These are phyloP conservation scores for Lichtheimia corymbifera DNA, from an alignment of 371 early-diverging fungal genomes.

Conservation along the genomic window DNA sequence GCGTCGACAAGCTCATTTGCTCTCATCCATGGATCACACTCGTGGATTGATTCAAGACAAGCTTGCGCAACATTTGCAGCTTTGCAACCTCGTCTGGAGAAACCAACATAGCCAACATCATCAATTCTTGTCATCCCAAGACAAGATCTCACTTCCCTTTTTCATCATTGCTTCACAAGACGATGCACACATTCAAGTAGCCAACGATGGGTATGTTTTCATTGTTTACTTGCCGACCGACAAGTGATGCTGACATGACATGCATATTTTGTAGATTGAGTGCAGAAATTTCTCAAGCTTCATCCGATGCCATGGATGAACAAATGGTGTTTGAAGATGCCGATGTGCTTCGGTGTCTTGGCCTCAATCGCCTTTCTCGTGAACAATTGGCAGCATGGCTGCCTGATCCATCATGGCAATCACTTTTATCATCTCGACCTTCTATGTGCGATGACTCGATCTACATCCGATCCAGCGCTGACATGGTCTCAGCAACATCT, in stretches of 20 bases:
- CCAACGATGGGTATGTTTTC: slow-evolving; percentile 6
- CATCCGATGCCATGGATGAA: slow-evolving; percentile 7
- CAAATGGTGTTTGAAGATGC: slow-evolving; percentile 15
- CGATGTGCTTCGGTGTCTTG: slow-evolving; percentile 11
- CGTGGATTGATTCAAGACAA: slow-evolving; percentile 15
- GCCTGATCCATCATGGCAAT: slow-evolving; percentile 18
- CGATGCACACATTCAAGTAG: slow-evolving; percentile 5
- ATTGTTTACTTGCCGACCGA: neutral
- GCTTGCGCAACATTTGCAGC: slow-evolving; percentile 16
- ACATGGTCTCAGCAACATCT: slow-evolving; percentile 5
- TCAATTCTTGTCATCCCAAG: neutral
- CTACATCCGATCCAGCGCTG: slow-evolving; percentile 9
- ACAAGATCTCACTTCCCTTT: slow-evolving; percentile 14
- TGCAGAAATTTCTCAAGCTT: slow-evolving; percentile 9
- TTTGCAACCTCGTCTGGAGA: slow-evolving; percentile 20
- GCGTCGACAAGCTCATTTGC: slow-evolving; percentile 15
- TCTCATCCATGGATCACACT: slow-evolving; percentile 11
- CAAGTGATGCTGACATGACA: neutral
- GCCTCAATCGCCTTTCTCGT: slow-evolving; percentile 13
- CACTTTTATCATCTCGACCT: slow-evolving; percentile 9
- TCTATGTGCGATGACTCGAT: slow-evolving; percentile 6
- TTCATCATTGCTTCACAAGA: slow-evolving; percentile 12
- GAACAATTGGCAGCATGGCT: slow-evolving; percentile 19
- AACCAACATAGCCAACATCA: slow-evolving; percentile 10
- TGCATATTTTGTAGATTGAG: slow-evolving; percentile 5